These are phyloP conservation scores for Fusarium clavum DNA, from an alignment of 2,329 filamentous ascomycete species.

Conservation along the genomic window DNA sequence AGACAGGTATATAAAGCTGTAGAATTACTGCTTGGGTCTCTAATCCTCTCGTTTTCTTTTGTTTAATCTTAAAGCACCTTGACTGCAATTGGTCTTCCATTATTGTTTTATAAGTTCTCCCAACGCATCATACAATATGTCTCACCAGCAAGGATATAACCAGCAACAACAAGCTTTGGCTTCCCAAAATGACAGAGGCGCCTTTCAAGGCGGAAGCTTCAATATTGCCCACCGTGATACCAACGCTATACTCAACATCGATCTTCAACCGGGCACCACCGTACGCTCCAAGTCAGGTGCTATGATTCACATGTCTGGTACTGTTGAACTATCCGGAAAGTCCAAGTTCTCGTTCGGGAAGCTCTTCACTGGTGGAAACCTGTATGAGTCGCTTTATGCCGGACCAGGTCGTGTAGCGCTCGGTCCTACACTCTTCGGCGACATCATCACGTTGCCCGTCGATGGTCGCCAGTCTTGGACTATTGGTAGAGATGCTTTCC, in stretches of 20 bases:
- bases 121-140: not conserved
- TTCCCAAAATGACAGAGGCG: not conserved
- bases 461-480: not conserved
- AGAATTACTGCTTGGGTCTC: fast-evolving
- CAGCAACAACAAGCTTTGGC: not conserved
- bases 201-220: not conserved
- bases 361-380: not conserved
- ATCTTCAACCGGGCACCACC: not conserved
- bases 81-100: fast-evolving
- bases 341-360: not conserved
- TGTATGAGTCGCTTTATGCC: not conserved
- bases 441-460: not conserved
- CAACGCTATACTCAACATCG: not conserved
- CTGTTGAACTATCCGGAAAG: not conserved
- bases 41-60: fast-evolving
- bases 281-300: not conserved
- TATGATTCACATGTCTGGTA: not conserved
- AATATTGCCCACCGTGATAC: not conserved
- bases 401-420: not conserved
- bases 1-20: fast-evolving
- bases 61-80: not conserved
- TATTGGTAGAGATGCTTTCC: not conserved
- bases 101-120: too few relatives aligned
- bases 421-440: not conserved
- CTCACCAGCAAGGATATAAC: not conserved